Evolutionary conservation across 805 yeast genomes (phyloP).

Genomic region (Saccharomycopsis guyanensis): DNA sequence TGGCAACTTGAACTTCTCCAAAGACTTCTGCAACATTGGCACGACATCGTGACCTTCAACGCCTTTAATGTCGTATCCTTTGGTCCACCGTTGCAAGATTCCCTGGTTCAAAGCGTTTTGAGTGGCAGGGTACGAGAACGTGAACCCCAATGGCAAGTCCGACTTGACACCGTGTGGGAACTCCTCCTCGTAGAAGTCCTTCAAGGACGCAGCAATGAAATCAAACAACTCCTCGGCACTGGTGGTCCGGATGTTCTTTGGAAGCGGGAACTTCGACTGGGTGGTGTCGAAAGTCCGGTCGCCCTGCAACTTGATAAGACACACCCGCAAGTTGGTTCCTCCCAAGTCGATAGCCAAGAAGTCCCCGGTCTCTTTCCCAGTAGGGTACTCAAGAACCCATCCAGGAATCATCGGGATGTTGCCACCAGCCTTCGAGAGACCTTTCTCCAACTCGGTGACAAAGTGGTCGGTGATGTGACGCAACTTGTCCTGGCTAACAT

Average conservation of each 20-base stretch:
- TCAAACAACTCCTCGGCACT: slow-evolving; percentile 69
- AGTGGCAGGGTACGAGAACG: slow-evolving; percentile 85
- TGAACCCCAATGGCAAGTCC: slow-evolving; percentile 78
- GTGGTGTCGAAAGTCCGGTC: slow-evolving; percentile 75
- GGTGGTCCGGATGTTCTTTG: slow-evolving; percentile 71
- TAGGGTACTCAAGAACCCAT: slow-evolving; percentile 92
- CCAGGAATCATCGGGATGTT: slow-evolving; percentile 96
- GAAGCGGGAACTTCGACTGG: slow-evolving; percentile 81
- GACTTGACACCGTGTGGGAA: slow-evolving; percentile 55
- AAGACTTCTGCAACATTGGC: slow-evolving; percentile 77
- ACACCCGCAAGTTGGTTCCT: slow-evolving; percentile 94
- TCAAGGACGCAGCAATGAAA: slow-evolving; percentile 78
- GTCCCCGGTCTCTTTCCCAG: slow-evolving; percentile 86
- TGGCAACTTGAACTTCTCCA: slow-evolving; percentile 58
- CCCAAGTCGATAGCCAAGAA: slow-evolving; percentile 93
- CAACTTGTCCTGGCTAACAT: slow-evolving; percentile 54
- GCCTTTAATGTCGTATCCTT: slow-evolving; percentile 88
- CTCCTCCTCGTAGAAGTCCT: slow-evolving; percentile 56
- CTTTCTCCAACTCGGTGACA: slow-evolving; percentile 71
- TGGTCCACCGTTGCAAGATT: slow-evolving; percentile 91
- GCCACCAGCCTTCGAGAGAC: slow-evolving; percentile 68
- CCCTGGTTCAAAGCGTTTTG: slow-evolving; percentile 83
- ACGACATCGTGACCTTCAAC: slow-evolving; percentile 95
- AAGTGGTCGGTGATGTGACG: slow-evolving; percentile 67
- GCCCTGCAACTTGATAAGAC: slow-evolving; percentile 77